phyloP scores from a whole-genome alignment of 345 rosid genomes.

The Eucalyptus sp. region DNA sequence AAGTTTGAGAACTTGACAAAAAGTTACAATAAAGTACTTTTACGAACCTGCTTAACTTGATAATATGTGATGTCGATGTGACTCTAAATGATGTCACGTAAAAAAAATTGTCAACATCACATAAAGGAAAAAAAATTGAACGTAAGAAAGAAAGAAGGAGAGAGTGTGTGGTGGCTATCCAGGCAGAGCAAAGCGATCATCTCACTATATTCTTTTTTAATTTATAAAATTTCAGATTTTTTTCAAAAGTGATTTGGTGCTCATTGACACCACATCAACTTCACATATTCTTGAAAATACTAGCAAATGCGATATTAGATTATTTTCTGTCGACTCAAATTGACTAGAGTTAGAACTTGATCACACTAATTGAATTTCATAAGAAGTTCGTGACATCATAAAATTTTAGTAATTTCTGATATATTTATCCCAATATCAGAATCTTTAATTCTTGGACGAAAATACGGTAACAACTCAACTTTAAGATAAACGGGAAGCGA shows the following conservation, averaged over 20 bases:
- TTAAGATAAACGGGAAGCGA: not conserved
- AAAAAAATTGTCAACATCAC: not conserved
- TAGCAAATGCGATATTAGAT: not conserved
- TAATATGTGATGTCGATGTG: not conserved
- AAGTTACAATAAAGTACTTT: not conserved
- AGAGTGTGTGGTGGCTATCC: fast-evolving
- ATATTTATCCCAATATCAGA: fast-evolving
- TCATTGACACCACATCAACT: not conserved
- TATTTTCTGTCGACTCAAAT: not conserved
- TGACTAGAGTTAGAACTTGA: fast-evolving
- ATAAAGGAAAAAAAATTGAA: not conserved
- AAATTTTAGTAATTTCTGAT: not conserved
- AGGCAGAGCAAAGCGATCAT: not conserved
- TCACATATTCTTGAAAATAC: not conserved
- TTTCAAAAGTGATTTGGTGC: fast-evolving
- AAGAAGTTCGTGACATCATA: fast-evolving
- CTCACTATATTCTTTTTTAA: fast-evolving
- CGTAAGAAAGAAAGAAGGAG: not conserved
- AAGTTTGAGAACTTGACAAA: not conserved
- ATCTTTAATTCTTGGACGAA: not conserved
- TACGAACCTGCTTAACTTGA: not conserved
- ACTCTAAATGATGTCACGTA: not conserved
- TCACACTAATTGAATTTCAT: not conserved
- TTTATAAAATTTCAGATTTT: no score
- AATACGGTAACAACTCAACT: not conserved